These are phyloP conservation scores for Eimeria maxima DNA, from an alignment of 169 alveolate genomes.

Conservation along the genomic window DNA sequence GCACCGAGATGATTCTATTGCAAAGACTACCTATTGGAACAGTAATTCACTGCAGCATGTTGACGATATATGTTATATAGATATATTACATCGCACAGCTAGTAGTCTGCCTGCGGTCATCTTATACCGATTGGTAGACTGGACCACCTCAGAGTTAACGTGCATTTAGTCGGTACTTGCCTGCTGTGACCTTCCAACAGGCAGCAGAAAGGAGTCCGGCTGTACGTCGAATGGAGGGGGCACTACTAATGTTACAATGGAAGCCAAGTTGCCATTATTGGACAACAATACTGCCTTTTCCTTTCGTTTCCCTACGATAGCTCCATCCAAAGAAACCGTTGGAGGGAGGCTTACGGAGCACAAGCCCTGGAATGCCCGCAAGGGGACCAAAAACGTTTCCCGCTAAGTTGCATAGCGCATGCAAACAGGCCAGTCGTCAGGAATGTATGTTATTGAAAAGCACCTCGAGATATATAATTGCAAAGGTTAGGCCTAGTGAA, in stretches of 20 bases:
- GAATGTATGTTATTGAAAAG: neutral
- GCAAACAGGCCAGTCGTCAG: neutral
- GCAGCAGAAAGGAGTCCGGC: slow-evolving; percentile 33
- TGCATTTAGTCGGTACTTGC: neutral
- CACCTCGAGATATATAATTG: neutral
- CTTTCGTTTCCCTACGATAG: slow-evolving; percentile 63
- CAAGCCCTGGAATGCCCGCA: slow-evolving; percentile 81
- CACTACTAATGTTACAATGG: slow-evolving; percentile 26
- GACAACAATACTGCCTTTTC: slow-evolving; percentile 69
- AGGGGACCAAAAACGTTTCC: slow-evolving; percentile 80
- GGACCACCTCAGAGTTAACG: neutral
- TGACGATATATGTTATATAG: neutral
- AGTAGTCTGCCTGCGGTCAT: neutral
- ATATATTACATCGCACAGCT: neutral
- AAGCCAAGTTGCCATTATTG: slow-evolving; percentile 66
- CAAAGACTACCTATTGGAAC: slow-evolving; percentile 51
- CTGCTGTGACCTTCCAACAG: slow-evolving; percentile 58
- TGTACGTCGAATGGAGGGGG: slow-evolving; percentile 63
- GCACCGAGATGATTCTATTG: slow-evolving; percentile 54
- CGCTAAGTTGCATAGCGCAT: slow-evolving; percentile 51
- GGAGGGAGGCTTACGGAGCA: slow-evolving; percentile 68
- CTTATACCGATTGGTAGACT: neutral
- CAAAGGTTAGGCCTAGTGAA: neutral
- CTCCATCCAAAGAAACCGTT: slow-evolving; percentile 41
- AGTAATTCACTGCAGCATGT: neutral